These are phyloP conservation scores for Cucumis hystrix DNA, from an alignment of 306 rosid genomes.

Conservation along the genomic window DNA sequence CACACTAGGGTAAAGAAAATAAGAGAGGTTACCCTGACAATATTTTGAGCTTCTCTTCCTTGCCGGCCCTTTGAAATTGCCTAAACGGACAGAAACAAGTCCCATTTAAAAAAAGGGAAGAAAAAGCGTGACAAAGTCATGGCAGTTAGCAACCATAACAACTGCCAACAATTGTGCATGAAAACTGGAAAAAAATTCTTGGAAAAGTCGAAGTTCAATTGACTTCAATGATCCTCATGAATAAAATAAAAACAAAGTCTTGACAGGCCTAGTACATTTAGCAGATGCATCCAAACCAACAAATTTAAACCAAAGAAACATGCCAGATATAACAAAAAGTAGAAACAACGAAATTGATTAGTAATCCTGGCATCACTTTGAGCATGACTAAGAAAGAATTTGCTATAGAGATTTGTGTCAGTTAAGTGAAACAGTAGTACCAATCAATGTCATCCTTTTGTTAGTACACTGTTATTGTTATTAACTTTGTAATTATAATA, in stretches of 20 bases:
- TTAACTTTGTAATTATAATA: background rate
- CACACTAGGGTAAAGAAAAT: background rate
- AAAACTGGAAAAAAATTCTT: background rate
- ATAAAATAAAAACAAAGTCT: background rate
- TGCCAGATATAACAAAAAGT: background rate
- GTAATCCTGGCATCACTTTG: background rate
- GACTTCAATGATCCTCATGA: background rate
- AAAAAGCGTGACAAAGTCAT: background rate
- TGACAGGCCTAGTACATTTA: background rate
- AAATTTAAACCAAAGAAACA: background rate
- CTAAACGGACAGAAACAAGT: constrained; percentile 12
- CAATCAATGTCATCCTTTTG: background rate
- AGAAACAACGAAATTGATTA: background rate
- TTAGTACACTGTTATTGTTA: background rate
- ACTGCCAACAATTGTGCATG: background rate
- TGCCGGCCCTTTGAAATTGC: constrained; percentile 82
- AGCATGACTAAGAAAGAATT: background rate
- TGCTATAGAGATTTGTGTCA: background rate
- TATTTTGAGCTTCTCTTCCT: constrained; percentile 96
- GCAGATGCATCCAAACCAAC: background rate
- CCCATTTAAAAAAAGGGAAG: background rate
- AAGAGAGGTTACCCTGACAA: constrained; percentile 47
- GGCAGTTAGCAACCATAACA: background rate
- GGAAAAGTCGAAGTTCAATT: background rate
- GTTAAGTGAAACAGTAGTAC: background rate